Evolutionary conservation across 768 basidiomycete genomes (phyloP).

Genomic region (Lactifluus subvellereus): DNA sequence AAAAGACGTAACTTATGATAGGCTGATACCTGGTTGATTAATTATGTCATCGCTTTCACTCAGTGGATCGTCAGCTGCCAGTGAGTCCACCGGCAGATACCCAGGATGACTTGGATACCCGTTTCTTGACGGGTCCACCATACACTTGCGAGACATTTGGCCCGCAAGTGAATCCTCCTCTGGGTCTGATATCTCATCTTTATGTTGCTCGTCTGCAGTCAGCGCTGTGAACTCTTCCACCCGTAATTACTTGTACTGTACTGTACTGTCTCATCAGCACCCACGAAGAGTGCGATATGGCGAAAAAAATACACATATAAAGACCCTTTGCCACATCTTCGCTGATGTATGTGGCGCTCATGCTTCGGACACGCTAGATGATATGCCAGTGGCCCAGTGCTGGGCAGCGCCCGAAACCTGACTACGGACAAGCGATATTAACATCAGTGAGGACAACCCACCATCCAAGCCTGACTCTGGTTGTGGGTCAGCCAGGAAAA

Average conservation of each 20-base stretch:
- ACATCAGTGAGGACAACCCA: constrained; percentile 88
- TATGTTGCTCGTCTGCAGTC: constrained; percentile 48
- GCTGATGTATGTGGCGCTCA: constrained; percentile 86
- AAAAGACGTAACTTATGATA: too few relatives aligned
- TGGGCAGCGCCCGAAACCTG: constrained; percentile 91
- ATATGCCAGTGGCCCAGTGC: constrained; percentile 50
- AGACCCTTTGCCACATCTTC: constrained; percentile 70
- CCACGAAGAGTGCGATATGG: neutral
- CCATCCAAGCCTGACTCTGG: constrained; percentile 85
- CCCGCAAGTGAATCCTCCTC: constrained; percentile 96
- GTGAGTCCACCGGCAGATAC: too few relatives aligned
- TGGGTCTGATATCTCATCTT: constrained; percentile 94
- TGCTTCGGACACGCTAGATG: constrained; percentile 80
- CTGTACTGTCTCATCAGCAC: neutral
- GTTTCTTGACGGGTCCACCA: constrained; percentile 79
- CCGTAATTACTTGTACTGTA: constrained; percentile 51
- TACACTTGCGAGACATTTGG: constrained; percentile 93
- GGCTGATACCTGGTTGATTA: too few relatives aligned
- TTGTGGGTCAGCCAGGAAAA: neutral
- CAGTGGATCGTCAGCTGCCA: too few relatives aligned
- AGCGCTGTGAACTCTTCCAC: constrained; percentile 68
- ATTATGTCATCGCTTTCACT: too few relatives aligned
- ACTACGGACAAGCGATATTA: constrained; percentile 86
- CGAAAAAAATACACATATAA: constrained; percentile 44
- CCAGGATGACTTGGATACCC: neutral